These are phyloP conservation scores for Coriaria nepalensis DNA, from an alignment of 306 rosid species.

Conservation along the genomic window DNA sequence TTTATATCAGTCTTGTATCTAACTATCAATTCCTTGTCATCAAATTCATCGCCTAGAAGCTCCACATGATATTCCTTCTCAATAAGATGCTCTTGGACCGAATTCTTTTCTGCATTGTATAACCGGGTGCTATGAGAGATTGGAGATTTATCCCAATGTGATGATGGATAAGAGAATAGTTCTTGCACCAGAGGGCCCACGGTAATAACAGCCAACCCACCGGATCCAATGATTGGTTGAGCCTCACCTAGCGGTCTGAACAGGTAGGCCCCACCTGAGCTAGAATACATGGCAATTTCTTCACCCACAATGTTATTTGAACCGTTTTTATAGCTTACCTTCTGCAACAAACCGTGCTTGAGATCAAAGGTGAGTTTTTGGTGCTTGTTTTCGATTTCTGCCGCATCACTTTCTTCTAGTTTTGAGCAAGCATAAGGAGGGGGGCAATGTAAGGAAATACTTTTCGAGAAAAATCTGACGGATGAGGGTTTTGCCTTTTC, in stretches of 20 bases:
- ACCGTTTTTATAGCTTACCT: conserved; percentile 31
- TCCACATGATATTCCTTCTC: conserved; percentile 99
- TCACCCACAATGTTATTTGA: conserved; percentile 43
- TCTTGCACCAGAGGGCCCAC: conserved; percentile 85
- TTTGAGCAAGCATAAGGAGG: conserved; percentile 57
- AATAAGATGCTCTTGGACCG: conserved; percentile 52
- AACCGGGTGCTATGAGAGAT: conserved; percentile 87
- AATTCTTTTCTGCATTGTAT: conserved; percentile 41
- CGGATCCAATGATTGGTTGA: conserved; percentile 43
- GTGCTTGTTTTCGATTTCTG: conserved; percentile 59
- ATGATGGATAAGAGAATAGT: conserved; percentile 71
- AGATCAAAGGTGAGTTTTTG: conserved; percentile 65
- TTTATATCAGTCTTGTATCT: conserved; percentile 73
- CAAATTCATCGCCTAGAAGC: conserved; percentile 44
- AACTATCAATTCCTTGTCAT: conserved; percentile 80
- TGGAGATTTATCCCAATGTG: conserved; percentile 60
- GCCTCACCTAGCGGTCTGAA: conserved; percentile 80
- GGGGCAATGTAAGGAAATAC: conserved; percentile 48
- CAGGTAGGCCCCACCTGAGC: conserved; percentile 83
- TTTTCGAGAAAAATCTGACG: conserved; percentile 44
- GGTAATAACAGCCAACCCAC: conserved; percentile 51
- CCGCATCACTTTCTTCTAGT: conserved; percentile 24
- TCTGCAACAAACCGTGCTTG: conserved; percentile 62
- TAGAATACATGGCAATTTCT: conserved; percentile 79
- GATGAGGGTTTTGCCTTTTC: conserved; percentile 67